Evolutionary conservation across 2,329 filamentous ascomycete genomes (phyloP), one percentile per base, ranked within the genome.

Genomic region (Emmonsiellopsis sp.): DNA sequence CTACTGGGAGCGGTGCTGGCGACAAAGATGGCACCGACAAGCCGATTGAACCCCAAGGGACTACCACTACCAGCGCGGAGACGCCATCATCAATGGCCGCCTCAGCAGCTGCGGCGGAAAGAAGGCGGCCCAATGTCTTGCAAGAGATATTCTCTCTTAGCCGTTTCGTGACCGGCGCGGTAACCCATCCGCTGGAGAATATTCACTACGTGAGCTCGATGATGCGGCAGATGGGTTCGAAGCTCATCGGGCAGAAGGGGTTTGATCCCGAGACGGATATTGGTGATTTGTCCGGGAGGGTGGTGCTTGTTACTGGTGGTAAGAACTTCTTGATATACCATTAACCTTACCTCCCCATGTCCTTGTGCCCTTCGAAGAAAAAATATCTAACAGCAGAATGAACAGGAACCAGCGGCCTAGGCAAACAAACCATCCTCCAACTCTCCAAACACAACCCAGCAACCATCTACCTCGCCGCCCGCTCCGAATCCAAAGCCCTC

Each of bases 401-500:
- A 54, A n/a, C 46, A 74, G 73, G 75, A 31, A 77, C 76, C 57
- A 60, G 65, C 30, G 75, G 75, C 7, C 66, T 76, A 30, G 76
- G 76, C 35, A 71, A 70, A 62, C 71, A 76, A 58, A 73, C 75
- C 7, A 63, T 79, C 43, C 61, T 72, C 37, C 70, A 75, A 51
- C 69, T 80, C 43, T 74, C 74, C n/a, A 69, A 68, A 54, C 79
- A 81, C 61, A 63, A 69, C 7, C 78, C 80, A 1, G 66, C 68
- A 0, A 74, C 79, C 53, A 76, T 83, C 56, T 82, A 78, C 66
- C 73, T 83, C 54, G 77, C 73, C 11, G 78, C 77, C 2, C 75
- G 79, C 45, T 76, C 69, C 16, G 66, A 66, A 49, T 58, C 63
- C 42, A 68, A 73, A 45, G 73, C 73, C 9, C 73, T 69, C 16